A percentile compares a stretch with the other conserved stretches of the same genome.
Conservation (phyloP, 2,329 filamentous ascomycete genomes). For the Drechslera avenae region DNA sequence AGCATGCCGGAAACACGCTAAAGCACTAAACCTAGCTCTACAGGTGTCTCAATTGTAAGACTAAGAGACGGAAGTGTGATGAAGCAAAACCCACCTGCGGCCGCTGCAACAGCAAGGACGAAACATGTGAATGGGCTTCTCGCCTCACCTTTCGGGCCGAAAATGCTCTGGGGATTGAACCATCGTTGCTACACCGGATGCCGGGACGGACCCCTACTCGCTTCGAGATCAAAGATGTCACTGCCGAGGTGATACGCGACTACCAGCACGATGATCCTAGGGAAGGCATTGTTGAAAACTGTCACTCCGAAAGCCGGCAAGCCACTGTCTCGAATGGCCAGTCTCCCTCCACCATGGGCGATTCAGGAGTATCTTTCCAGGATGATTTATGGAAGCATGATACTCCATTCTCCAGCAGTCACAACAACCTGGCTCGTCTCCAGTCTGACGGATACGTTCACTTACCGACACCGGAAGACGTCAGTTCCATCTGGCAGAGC, state of each 20-base stretch:
- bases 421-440: not conserved
- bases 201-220: constrained; percentile 3
- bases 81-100: constrained; percentile 24
- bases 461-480: not conserved
- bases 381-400: not conserved
- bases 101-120: constrained; percentile 19
- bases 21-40: not conserved
- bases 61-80: constrained; percentile 25
- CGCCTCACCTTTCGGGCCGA: constrained; percentile 24
- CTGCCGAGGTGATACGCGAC: constrained; percentile 17
- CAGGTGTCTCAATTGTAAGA: constrained; percentile 22
- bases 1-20: not conserved
- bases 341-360: not conserved
- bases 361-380: not conserved
- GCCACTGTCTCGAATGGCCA: not conserved
- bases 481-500: constrained; percentile 1
- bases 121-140: constrained; percentile 22
- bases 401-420: not conserved
- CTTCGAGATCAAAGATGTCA: constrained; percentile 18
- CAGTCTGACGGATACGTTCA: not conserved
- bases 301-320: not conserved
- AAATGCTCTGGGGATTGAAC: constrained; percentile 9
- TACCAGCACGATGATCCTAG: constrained; percentile 3
- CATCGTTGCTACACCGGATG: constrained; percentile 9
- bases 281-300: not conserved